Base-by-base conservation (phyloP, 192 early-diverging fungal species). In the Dissophora globulifera region DNA sequence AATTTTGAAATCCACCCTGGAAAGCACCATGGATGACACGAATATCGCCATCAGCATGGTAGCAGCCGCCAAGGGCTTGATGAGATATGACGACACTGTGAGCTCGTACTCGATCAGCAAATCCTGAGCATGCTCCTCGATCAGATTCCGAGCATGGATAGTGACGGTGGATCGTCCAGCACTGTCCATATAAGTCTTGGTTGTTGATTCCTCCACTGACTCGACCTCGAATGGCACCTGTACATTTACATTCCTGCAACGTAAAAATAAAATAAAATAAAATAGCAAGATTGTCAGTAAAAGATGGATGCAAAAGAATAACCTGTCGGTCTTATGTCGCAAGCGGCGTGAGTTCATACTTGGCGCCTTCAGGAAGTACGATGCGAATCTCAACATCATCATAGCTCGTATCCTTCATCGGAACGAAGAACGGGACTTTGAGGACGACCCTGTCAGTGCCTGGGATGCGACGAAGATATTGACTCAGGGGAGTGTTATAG, bases 311-410 rank as follows among this genome's bases (percentile, higher is more conserved):
- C 29, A n/a, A 52, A 20, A n/a, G n/a, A n/a, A n/a, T n/a, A n/a
- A n/a, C n/a, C n/a, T n/a, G n/a, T 38, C 35, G 35, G 13, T 38
- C 6, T 9, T 38, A 38, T 9, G 13, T 38, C 22, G 29, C 1
- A 2, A 41, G 33, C 25, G 78, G 11, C 4, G 38, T 6, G 35
- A 48, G 5, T 11, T 19, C 86, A 79, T 86, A 95, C 87, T 53
- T 67, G 4, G 96, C 93, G 31, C 98, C 96, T 64, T 99, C 96
- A 1, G 98, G 98, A 35, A 99, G 83, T 40, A 94, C 87, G 3
- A 98, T 69, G 1, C 81, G 89, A 13, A 99, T 68, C 64, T 85
- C 70, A 25, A 89, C 87, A 1, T 88, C 67, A 40, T 90, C 84
- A 31, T 93, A 85, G 0, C 89, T 83, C 9, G 91, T 85, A 43